Evolutionary conservation across 1,139 yeast genomes (phyloP).

Genomic region (Ogataea hybrid): DNA sequence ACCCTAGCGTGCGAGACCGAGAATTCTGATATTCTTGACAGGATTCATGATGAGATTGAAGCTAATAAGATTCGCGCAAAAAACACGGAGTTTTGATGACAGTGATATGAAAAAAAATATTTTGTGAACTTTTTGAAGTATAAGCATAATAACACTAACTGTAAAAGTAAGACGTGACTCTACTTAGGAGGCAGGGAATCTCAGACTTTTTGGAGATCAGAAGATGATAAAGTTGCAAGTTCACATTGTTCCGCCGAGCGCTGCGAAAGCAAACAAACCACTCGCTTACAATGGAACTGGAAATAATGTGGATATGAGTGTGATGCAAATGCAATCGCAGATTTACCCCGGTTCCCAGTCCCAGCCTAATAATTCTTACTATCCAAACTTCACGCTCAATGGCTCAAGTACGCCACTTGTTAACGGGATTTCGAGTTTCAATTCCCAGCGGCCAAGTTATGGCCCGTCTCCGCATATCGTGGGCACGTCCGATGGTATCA

Average conservation of each 20-base stretch:
- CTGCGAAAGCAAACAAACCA: conserved; percentile 5
- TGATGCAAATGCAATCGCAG: conserved; percentile 7
- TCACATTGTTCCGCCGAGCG: conserved; percentile 39
- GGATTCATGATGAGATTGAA: conserved; percentile 28
- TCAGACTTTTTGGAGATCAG: background rate
- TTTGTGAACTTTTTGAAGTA: background rate
- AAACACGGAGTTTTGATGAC: conserved; percentile 7
- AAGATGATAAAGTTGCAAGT: conserved; percentile 41
- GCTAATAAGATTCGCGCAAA: conserved; percentile 18
- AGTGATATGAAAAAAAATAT: conserved; percentile 5
- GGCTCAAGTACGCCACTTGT: conserved; percentile 25
- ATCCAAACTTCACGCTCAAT: conserved; percentile 18
- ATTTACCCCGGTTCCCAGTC: conserved; percentile 6
- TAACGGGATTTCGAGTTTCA: conserved; percentile 18
- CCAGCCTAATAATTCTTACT: conserved; percentile 11
- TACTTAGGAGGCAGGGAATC: background rate
- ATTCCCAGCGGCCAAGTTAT: conserved; percentile 18
- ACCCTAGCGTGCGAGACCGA: background rate
- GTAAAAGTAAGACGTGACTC: background rate
- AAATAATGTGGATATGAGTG: conserved; percentile 5
- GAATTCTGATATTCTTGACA: conserved; percentile 20
- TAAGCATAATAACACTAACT: background rate
- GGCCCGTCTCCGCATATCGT: background rate
- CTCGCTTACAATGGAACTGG: conserved; percentile 1
- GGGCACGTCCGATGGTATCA: conserved; percentile 19